Evolutionary conservation across 306 rosid genomes (phyloP), one percentile per base, ranked within the genome.

Genomic region (Clitoria ternatea): DNA sequence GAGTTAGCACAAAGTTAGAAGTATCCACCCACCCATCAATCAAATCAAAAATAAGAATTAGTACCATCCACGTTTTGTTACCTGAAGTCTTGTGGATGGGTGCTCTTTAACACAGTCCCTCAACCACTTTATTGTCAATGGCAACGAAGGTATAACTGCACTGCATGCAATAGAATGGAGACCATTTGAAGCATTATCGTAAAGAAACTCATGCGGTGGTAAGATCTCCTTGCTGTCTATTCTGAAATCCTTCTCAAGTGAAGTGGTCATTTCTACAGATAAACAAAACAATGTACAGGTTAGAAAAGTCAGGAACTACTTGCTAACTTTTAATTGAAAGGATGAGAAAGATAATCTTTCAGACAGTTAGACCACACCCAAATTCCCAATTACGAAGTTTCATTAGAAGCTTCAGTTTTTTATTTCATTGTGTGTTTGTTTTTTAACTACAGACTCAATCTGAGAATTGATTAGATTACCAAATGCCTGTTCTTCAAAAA

Each of bases 81-180:
- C 82, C 82, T 82, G 94, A 75, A 90, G 64, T 69, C 88, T 72
- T 48, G 86, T 29, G 15, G 91, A 77, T 6, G 94, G 96, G 78
- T 88, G 77, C 69, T 68, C 79, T 80, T 78, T 84, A 54, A 77
- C 94, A 57, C 82, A 84, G 74, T 88, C 90, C 80, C 90, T 80
- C 56, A 90, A 78, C 94, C 87, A 85, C 63, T 79, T 84, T 45
- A 90, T 82, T 23, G 96, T 76, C 65, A 85, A 73, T 61, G 96
- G 96, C 75, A 90, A 73, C 0, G 94, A 88, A 74, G 91, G 91
- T 63, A 90, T 77, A 62, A 88, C 96, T 20, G 88, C 96, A 62
- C 91, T 88, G 77, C 63, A 13, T 40, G 78, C 35, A 33, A 39
- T 71, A 2, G 75, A 52, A 37, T 60, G 71, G 47, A 32, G 33